Base-by-base conservation (phyloP, 73 alveolate species). In the Urostyla sp. region DNA sequence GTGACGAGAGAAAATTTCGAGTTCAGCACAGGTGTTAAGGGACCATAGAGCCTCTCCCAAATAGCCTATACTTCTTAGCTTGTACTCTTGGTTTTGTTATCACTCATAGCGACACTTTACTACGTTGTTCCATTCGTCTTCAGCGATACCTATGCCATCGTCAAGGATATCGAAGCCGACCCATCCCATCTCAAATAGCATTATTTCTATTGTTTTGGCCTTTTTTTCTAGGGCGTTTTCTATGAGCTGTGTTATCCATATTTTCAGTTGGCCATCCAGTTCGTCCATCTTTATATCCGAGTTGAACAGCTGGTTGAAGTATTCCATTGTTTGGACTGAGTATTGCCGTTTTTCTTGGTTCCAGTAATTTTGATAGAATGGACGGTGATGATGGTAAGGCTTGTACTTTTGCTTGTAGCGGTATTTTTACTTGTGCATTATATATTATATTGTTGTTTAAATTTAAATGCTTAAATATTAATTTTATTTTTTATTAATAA, bases 61-160 rank as follows among this genome's bases (percentile, higher is more conserved):
- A 31, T 50, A 73, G 24, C 85, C 85, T 6, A 73, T 15, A 36
- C 85, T 73, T 48, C 20, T 5, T 0, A 40, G 18, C 59, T 73
- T 73, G 37, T 73, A 73, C 36, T 50, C 34, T 23, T 73, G 49
- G 60, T 73, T 73, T 20, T 52, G 21, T n/a, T 30, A 20, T 52
- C 85, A 30, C 40, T 73, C 85, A 16, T 8, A 28, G 30, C 50
- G 40, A 54, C 85, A 73, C 20, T 52, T 30, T 28, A 59, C 32
- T 7, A 73, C 45, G 23, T 73, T 52, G 28, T 73, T 74, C 50
- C 50, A 51, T 23, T 73, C 74, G 18, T 27, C 2, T 49, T 73
- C 85, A 24, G 43, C 75, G 3, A 73, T 73, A 15, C 85, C 85
- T n/a, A 4, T 5, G 48, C 85, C 85, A 73, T 73, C 85, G 59